Evolutionary conservation across 1,284 basidiomycete genomes (phyloP).

Genomic region (Entoloma clypeatum): DNA sequence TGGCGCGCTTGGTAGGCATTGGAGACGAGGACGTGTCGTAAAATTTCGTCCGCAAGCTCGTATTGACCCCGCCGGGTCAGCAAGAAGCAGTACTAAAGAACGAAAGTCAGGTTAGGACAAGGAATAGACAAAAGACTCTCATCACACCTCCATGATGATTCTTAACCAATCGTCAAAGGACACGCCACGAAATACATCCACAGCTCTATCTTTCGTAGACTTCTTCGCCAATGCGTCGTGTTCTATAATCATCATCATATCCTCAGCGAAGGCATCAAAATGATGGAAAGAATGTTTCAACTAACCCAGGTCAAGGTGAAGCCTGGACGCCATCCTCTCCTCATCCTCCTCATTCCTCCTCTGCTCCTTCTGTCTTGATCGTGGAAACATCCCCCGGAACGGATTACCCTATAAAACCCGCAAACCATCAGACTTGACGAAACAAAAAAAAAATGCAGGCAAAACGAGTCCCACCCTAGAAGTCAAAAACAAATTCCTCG

Average conservation of each 20-base stretch:
- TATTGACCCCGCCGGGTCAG: slow-evolving; percentile 65
- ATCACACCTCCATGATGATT: slow-evolving; percentile 77
- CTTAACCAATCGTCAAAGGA: slow-evolving; percentile 83
- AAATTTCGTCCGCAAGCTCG: slow-evolving; percentile 72
- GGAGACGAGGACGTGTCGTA: slow-evolving; percentile 76
- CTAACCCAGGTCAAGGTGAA: slow-evolving; percentile 72
- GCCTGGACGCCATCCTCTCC: slow-evolving; percentile 67
- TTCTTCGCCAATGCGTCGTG: slow-evolving; percentile 41
- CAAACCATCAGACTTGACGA: no score
- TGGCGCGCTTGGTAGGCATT: slow-evolving; percentile 69
- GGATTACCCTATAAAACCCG: no score
- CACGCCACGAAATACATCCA: slow-evolving; percentile 77
- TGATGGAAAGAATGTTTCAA: slow-evolving; percentile 3
- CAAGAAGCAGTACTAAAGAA: slow-evolving; percentile 77
- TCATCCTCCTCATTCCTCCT: slow-evolving; percentile 60
- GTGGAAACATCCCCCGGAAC: slow-evolving; percentile 67
- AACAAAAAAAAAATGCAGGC: not conserved
- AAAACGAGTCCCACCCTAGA: slow-evolving; percentile 51
- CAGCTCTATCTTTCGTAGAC: slow-evolving; percentile 36
- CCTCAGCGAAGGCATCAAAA: not conserved
- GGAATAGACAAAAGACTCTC: not conserved
- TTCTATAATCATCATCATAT: slow-evolving; percentile 38
- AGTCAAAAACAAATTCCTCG: slow-evolving; percentile 77
- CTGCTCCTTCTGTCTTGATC: slow-evolving; percentile 36
- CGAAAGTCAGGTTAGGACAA: not conserved